Base-by-base conservation (phyloP, 805 yeast species). In the Diddensiella transvaalensis region DNA sequence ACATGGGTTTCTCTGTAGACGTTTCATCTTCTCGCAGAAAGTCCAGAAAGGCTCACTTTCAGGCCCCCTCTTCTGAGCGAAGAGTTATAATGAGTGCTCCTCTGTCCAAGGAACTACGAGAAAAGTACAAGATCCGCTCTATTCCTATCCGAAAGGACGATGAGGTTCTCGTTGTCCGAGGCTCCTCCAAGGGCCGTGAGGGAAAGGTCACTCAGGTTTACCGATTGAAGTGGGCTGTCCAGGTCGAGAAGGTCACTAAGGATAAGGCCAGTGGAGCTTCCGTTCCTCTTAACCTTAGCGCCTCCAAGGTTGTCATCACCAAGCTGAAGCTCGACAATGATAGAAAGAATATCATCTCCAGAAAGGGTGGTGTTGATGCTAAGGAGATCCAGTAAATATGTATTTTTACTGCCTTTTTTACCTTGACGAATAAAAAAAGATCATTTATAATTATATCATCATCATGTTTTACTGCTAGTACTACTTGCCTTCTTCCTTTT, bases 41-140 rank as follows among this genome's bases (percentile, higher is more conserved):
- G 85, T 82, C 97, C 76, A 90, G 99, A 87, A 93, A 93, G 87
- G 98, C 98, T 76, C 87, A 93, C 85, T 93, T 93, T 91, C 80
- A 79, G 69, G 95, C 99, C 66, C 95, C 98, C 70, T 91, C 99
- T 62, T 85, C 91, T 64, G 87, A 79, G 71, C 87, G 97, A 80
- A 87, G 98, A 80, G 78, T 76, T 64, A 78, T 93, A 75, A 79
- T 93, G 84, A 86, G 97, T 69, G 98, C 99, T 74, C 97, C 98
- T 70, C 83, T 93, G 72, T 91, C 98, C 68, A 93, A 93, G 83
- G 99, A 93, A 81, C 87, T 93, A 77, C 85, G 95, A 75, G 95
- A 85, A 75, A 84, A 93, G 81, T 93, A 90, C 87, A 89, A 89
- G 75, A 79, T 93, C 78, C 88, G 83, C 73, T 79, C 97, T 65